These are phyloP conservation scores for Zarea fungicola DNA, from an alignment of 2,329 filamentous ascomycete genomes.

Conservation along the genomic window DNA sequence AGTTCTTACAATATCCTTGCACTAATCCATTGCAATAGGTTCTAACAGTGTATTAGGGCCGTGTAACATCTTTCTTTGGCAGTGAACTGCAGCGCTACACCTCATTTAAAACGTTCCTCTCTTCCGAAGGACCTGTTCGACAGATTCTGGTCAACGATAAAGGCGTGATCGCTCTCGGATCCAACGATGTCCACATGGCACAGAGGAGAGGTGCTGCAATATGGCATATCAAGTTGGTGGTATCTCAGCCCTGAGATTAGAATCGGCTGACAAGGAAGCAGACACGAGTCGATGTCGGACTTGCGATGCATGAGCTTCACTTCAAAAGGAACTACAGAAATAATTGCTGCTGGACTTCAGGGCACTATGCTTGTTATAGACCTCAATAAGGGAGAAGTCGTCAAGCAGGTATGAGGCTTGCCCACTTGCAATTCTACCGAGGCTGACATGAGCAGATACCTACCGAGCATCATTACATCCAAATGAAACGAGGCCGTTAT, in stretches of 20 bases:
- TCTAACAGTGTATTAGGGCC: slow-evolving; percentile 55
- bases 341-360: slow-evolving; percentile 84
- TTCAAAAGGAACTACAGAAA: slow-evolving; percentile 73
- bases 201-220: slow-evolving; percentile 72
- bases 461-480: slow-evolving; percentile 73
- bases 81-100: slow-evolving; percentile 84
- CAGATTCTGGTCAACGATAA: slow-evolving; percentile 90
- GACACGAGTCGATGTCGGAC: slow-evolving; percentile 73
- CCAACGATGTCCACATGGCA: slow-evolving; percentile 84
- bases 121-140: slow-evolving; percentile 70
- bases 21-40: not conserved
- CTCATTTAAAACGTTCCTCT: slow-evolving; percentile 74
- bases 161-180: slow-evolving; percentile 80
- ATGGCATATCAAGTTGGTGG: slow-evolving; percentile 75
- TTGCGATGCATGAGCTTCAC: slow-evolving; percentile 94
- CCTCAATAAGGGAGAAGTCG: slow-evolving; percentile 64
- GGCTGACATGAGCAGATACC: slow-evolving; percentile 49
- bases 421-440: not conserved
- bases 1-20: slow-evolving; percentile 21
- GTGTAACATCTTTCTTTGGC: slow-evolving; percentile 83
- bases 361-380: slow-evolving; percentile 75
- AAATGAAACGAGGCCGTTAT: slow-evolving; percentile 86
- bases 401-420: slow-evolving; percentile 52
- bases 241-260: no score
- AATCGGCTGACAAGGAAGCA: slow-evolving; percentile 27